Evolutionary conservation across 164 flowering plant species (phyloP).

Genomic region (Buxus sempervirens): DNA sequence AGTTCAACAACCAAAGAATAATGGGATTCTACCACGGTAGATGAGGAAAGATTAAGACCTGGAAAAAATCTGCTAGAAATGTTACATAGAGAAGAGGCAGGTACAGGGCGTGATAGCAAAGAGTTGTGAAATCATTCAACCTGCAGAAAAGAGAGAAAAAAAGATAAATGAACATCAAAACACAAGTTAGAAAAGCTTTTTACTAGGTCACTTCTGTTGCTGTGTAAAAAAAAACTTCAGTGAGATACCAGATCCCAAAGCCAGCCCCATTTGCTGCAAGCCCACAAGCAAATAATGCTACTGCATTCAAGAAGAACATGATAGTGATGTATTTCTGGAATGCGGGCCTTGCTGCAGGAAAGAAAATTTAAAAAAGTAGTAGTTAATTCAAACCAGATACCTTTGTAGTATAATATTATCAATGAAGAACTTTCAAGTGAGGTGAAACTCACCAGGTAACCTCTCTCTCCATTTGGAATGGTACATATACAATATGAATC

Average conservation of each 20-base stretch:
- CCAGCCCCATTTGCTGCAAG: slow-evolving; percentile 51
- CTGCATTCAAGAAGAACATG: slow-evolving; percentile 56
- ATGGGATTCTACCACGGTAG: background rate
- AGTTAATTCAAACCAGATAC: background rate
- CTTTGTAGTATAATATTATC: background rate
- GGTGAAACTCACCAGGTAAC: slow-evolving; percentile 35
- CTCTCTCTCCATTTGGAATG: slow-evolving; percentile 85
- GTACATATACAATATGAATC: slow-evolving; percentile 63
- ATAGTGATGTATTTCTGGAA: slow-evolving; percentile 61
- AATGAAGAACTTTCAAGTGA: background rate
- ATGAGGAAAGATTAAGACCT: slow-evolving; percentile 39
- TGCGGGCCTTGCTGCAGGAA: slow-evolving; percentile 70
- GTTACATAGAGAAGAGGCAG: slow-evolving; percentile 79
- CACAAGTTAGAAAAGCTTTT: background rate
- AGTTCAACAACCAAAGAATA: background rate
- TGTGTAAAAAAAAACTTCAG: background rate
- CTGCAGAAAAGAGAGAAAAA: slow-evolving; percentile 34
- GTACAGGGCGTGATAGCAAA: slow-evolving; percentile 76
- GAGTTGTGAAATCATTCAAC: slow-evolving; percentile 52
- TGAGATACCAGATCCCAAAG: slow-evolving; percentile 63
- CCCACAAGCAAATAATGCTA: slow-evolving; percentile 49
- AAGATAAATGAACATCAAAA: background rate
- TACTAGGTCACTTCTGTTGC: background rate
- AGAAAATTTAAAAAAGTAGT: background rate
- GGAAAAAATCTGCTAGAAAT: slow-evolving; percentile 89